Evolutionary conservation across 1,284 basidiomycete genomes (phyloP).

Genomic region (Ustilago nuda): DNA sequence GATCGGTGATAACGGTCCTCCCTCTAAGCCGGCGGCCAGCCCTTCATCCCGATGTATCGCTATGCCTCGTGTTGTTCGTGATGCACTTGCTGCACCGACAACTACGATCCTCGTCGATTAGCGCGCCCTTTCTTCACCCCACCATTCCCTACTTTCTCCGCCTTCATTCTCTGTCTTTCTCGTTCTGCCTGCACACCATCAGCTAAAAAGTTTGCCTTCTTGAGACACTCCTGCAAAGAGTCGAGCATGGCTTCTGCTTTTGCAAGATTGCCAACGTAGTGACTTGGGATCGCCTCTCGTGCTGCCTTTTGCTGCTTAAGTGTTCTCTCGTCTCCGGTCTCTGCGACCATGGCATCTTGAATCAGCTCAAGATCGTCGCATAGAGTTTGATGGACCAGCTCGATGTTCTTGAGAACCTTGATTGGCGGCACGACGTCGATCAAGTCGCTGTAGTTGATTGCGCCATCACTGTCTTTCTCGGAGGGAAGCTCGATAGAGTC

Average conservation of each 20-base stretch:
- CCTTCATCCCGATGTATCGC: neutral
- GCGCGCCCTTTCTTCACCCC: neutral
- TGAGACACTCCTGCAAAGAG: conserved; percentile 20
- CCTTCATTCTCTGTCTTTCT: neutral
- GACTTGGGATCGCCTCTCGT: conserved; percentile 38
- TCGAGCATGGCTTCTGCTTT: conserved; percentile 37
- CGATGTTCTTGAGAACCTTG: conserved; percentile 34
- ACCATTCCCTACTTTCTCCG: conserved; percentile 7
- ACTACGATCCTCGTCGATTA: neutral
- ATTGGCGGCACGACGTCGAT: conserved; percentile 22
- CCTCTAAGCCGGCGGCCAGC: neutral
- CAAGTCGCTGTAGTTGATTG: neutral
- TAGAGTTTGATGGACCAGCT: conserved; percentile 32
- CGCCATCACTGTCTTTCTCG: neutral
- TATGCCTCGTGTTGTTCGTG: neutral
- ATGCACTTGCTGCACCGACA: neutral
- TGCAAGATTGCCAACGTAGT: conserved; percentile 29
- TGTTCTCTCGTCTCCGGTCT: conserved; percentile 34
- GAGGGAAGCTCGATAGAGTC: neutral
- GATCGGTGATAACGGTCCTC: conserved; percentile 1
- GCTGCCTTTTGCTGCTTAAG: conserved; percentile 46
- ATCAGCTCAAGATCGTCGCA: conserved; percentile 44
- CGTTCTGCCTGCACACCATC: conserved; percentile 18
- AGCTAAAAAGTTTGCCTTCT: conserved; percentile 17
- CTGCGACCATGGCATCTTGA: conserved; percentile 29